Base-by-base conservation (phyloP, 768 basidiomycete genomes). In the Zangia roseola region DNA sequence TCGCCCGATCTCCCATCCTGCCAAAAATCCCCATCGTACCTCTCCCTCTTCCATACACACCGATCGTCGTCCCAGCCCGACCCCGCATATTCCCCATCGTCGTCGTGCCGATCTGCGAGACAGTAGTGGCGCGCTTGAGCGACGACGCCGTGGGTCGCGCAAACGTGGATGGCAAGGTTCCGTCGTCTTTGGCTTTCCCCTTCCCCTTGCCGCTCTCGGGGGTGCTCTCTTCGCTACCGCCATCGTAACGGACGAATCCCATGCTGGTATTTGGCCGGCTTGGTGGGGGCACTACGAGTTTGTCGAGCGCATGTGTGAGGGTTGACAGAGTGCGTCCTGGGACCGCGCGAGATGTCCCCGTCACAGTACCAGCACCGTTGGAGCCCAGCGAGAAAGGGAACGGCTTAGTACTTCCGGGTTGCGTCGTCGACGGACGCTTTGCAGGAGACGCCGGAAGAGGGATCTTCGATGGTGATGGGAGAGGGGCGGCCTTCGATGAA, bases 281-380 rank as follows among this genome's bases (percentile, higher is more conserved):
- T 3, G 85, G 87, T 2, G 83, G 76, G 0, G 83, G 86, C 64
- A 79, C 77, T 21, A 75, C 74, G n/a, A 90, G 72, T 58, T 83
- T 86, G 60, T 88, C 82, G 23, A 91, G 68, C 3, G 88, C 88
- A 53, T 74, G 76, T 10, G 84, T 80, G 13, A 90, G 71, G 6
- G 77, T 85, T 5, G 81, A 80, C n/a, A 90, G 64, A 0, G 84
- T 79, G 5, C 80, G 57, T 10, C 58, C 56, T 0, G 56, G 41
- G 6, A 44, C 31, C 21, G 30, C 33, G 13, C 44, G 48, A 24
- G 56, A 28, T 26, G 40, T 41, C 7, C 35, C 49, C 12, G 28
- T 16, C 20, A 43, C 45, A 19, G 33, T 13, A 1, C 36, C 43
- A 12, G 34, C 39, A 21, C 40, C 24, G 2, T 40, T 47, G 4